Conservation (phyloP, 768 basidiomycete genomes). For the Holtermanniella nyarrowii region DNA sequence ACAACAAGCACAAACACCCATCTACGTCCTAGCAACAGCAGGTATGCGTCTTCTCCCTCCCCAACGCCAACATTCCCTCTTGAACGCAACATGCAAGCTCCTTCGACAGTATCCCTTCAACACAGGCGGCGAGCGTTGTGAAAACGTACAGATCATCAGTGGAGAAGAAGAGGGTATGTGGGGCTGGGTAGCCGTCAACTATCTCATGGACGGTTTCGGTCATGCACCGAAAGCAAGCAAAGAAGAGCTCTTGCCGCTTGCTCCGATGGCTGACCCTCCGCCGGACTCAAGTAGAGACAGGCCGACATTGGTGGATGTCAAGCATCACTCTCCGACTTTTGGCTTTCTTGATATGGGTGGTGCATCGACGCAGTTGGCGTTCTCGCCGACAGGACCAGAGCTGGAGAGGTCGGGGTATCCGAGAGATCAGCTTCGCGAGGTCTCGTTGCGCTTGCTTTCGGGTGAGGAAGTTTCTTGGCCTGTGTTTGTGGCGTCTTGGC, state of each 20-base stretch:
- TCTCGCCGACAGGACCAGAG: conserved; percentile 63
- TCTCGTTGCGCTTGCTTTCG: conserved; percentile 66
- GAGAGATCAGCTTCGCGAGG: conserved; percentile 61
- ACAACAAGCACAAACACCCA: conserved; percentile 67
- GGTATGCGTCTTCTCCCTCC: conserved; percentile 83
- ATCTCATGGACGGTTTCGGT: conserved; percentile 91
- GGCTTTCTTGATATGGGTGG: conserved; percentile 99
- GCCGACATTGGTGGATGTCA: conserved; percentile 36
- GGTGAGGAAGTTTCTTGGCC: conserved; percentile 81
- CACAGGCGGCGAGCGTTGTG: conserved; percentile 69
- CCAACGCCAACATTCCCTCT: conserved; percentile 57
- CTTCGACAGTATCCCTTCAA: conserved; percentile 70
- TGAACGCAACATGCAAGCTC: conserved; percentile 67
- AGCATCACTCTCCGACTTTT: conserved; percentile 64
- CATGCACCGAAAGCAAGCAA: conserved; percentile 24
- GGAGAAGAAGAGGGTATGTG: conserved; percentile 97
- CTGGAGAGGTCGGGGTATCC: conserved; percentile 43
- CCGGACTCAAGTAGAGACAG: conserved; percentile 17
- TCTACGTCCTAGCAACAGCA: conserved; percentile 91
- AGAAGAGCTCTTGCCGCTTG: conserved; percentile 18
- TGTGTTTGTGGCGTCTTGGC: conserved; percentile 96
- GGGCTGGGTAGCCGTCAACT: conserved; percentile 98
- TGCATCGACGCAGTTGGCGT: conserved; percentile 96
- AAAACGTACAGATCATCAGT: conserved; percentile 79
- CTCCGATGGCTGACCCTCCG: conserved; percentile 25